Conservation (phyloP, 768 basidiomycete genomes). For the Suillus decipiens region DNA sequence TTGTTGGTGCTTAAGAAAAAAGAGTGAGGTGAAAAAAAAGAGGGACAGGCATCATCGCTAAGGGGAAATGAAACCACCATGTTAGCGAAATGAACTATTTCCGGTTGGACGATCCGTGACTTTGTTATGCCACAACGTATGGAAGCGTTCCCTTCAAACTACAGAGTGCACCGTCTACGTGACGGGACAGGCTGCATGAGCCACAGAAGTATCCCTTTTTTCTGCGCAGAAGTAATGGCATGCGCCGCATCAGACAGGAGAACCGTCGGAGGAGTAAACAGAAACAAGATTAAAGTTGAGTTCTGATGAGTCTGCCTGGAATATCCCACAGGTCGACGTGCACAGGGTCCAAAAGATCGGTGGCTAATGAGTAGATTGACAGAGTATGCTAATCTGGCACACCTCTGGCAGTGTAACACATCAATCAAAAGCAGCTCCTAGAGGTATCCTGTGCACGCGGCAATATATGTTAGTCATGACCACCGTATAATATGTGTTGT, state of each 20-base stretch:
- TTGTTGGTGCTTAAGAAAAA: constrained; percentile 2
- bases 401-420: neutral
- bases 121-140: neutral
- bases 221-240: neutral
- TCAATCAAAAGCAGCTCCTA: neutral
- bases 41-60: constrained; percentile 2
- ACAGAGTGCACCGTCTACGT: neutral
- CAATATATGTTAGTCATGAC: neutral
- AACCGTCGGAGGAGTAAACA: neutral
- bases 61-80: neutral
- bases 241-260: neutral
- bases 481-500: neutral
- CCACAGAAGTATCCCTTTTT: too few species aligned
- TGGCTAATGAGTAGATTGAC: neutral
- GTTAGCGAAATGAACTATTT: constrained; percentile 5
- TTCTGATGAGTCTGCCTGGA: neutral
- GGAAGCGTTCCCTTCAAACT: neutral
- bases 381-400: neutral
- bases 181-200: too few species aligned
- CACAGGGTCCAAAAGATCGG: neutral
- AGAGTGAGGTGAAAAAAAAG: constrained; percentile 6
- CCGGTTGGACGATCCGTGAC: neutral
- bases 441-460: neutral
- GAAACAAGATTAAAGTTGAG: constrained; percentile 4
- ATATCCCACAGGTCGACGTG: neutral